phyloP scores from a whole-genome alignment of 805 yeast genomes.

The Phaffomyces thermotolerans region DNA sequence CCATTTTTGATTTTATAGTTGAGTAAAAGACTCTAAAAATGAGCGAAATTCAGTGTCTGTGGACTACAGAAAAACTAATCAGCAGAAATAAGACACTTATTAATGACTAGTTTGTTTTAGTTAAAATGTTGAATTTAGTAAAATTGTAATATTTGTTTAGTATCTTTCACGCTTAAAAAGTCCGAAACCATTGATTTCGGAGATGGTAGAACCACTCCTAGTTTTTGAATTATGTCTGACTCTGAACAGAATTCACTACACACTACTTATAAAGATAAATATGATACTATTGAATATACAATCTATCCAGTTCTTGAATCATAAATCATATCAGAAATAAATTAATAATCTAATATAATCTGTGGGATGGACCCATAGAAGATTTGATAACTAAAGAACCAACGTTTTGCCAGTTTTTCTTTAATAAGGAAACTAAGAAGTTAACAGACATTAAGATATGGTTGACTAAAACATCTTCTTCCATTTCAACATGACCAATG shows the following conservation, averaged over 20 bases:
- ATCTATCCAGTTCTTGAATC: neutral
- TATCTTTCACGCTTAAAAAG: neutral
- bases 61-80: neutral
- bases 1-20: neutral
- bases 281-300: neutral
- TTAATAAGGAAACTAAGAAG: conserved; percentile 97
- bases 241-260: no score
- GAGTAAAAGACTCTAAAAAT: neutral
- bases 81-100: neutral
- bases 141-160: no score
- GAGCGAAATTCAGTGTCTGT: neutral
- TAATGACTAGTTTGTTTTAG: no score
- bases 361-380: conserved; percentile 99
- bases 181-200: neutral
- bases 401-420: conserved; percentile 99
- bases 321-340: neutral
- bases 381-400: conserved; percentile 99
- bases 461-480: conserved; percentile 90
- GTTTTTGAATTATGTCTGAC: no score
- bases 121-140: no score
- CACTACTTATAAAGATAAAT: neutral
- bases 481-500: conserved; percentile 99
- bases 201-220: no score
- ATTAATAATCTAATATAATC: conserved; percentile 74
- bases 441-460: conserved; percentile 98